These are phyloP conservation scores for Cryptosporidium ubiquitum DNA, from an alignment of 169 alveolate genomes.

Conservation along the genomic window DNA sequence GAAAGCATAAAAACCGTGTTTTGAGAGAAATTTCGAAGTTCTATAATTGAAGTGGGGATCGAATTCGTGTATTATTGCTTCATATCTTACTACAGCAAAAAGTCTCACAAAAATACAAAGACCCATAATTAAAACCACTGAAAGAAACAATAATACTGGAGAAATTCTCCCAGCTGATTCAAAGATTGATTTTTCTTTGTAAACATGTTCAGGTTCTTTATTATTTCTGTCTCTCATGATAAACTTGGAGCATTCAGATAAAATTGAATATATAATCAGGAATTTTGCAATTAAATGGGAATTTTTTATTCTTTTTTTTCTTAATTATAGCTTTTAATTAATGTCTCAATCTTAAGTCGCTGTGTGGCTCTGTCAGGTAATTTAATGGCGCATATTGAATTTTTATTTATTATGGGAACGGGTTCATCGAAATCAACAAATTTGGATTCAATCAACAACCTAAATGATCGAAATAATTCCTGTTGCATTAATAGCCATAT, in stretches of 20 bases:
- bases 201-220: not conserved
- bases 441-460: not conserved
- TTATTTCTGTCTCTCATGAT: not conserved
- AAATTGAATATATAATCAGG: not conserved
- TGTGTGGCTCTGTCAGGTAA: slow-evolving; percentile 72
- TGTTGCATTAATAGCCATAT: not conserved
- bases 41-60: slow-evolving; percentile 99
- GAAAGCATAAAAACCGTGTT: slow-evolving; percentile 93
- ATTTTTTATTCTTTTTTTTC: not conserved
- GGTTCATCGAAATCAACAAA: not conserved
- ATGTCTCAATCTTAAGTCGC: not conserved
- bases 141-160: slow-evolving; percentile 51
- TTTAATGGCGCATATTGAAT: slow-evolving; percentile 32
- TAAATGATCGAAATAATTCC: not conserved
- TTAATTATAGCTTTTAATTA: not conserved
- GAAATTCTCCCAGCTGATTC: slow-evolving; percentile 40
- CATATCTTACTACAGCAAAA: slow-evolving; percentile 95
- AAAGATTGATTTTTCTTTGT: slow-evolving; percentile 2
- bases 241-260: not conserved
- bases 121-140: slow-evolving; percentile 63
- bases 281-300: not conserved
- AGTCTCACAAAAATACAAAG: slow-evolving; percentile 90
- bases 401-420: not conserved
- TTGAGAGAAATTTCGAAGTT: slow-evolving; percentile 92
- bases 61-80: slow-evolving; percentile 96